Percentiles rank a stretch among this genome's conserved stretches.
phyloP scores from a whole-genome alignment of 306 rosid species.

The Vicia faba region DNA sequence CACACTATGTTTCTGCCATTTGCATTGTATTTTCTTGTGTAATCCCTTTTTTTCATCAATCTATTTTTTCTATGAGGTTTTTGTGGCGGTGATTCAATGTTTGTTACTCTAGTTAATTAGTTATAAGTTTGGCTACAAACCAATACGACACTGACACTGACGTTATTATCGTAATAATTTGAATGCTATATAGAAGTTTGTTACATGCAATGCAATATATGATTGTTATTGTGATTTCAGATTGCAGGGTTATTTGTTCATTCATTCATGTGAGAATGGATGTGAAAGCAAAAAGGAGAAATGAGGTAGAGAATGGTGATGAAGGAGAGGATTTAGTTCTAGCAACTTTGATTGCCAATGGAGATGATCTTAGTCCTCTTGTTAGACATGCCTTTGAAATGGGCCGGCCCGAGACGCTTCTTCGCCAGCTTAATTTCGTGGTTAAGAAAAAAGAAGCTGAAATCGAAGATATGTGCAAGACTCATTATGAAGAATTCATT shows the following conservation, averaged over 20 bases:
- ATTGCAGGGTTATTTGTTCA: slow-evolving; percentile 22
- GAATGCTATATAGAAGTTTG: background rate
- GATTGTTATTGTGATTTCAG: slow-evolving; percentile 20
- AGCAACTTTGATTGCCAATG: slow-evolving; percentile 79
- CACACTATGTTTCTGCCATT: background rate
- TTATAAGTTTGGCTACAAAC: background rate
- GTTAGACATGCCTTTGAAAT: slow-evolving; percentile 92
- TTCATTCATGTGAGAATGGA: slow-evolving; percentile 52
- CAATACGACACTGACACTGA: background rate
- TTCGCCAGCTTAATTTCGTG: slow-evolving; percentile 74
- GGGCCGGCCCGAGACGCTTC: slow-evolving; percentile 80
- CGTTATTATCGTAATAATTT: background rate
- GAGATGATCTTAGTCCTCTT: slow-evolving; percentile 85
- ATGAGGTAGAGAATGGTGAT: slow-evolving; percentile 64
- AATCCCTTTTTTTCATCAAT: background rate
- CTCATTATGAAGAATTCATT: slow-evolving; percentile 94
- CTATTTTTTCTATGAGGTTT: background rate
- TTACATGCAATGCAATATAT: slow-evolving; percentile 20
- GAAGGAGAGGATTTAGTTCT: slow-evolving; percentile 83
- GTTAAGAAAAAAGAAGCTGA: slow-evolving; percentile 87
- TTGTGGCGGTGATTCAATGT: background rate
- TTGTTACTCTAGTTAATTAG: background rate
- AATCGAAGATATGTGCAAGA: slow-evolving; percentile 97
- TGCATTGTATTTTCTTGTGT: background rate
- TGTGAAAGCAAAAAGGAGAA: slow-evolving; percentile 58